Conservation (phyloP, 106 monocot genomes). For the Gastrodia elata region DNA sequence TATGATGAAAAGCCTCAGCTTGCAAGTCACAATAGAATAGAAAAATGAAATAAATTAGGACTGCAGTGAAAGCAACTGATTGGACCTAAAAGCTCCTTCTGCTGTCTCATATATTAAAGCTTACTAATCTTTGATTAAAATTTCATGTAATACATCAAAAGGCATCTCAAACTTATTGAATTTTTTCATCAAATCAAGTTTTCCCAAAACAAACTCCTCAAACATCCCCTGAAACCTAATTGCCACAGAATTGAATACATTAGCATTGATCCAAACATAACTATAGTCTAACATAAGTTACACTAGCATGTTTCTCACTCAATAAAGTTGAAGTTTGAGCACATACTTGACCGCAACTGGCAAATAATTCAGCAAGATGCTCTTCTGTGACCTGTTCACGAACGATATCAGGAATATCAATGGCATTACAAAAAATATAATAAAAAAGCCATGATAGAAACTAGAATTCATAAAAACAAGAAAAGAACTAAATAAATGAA, state of each 20-base stretch:
- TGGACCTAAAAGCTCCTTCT: neutral
- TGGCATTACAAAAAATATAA: neutral
- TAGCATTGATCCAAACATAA: neutral
- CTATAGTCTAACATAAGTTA: neutral
- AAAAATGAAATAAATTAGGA: neutral
- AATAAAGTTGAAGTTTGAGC: neutral
- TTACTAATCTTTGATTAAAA: neutral
- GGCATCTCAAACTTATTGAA: neutral
- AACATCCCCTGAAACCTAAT: neutral
- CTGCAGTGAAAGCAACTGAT: neutral
- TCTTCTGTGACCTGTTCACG: constrained; percentile 42
- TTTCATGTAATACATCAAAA: neutral
- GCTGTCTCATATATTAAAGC: neutral
- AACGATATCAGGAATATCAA: neutral
- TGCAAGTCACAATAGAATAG: neutral
- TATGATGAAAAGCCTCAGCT: too few species aligned
- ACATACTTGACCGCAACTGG: constrained; percentile 43
- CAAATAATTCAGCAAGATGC: constrained; percentile 41
- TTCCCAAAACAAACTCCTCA: constrained; percentile 3
- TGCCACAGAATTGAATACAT: neutral
- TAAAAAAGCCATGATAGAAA: neutral
- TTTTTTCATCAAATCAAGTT: neutral
- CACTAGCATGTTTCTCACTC: neutral
- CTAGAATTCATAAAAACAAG: neutral
- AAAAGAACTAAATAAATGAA: too few species aligned